These are phyloP conservation scores for Lactarius vividus DNA, from an alignment of 768 basidiomycete species.

Conservation along the genomic window DNA sequence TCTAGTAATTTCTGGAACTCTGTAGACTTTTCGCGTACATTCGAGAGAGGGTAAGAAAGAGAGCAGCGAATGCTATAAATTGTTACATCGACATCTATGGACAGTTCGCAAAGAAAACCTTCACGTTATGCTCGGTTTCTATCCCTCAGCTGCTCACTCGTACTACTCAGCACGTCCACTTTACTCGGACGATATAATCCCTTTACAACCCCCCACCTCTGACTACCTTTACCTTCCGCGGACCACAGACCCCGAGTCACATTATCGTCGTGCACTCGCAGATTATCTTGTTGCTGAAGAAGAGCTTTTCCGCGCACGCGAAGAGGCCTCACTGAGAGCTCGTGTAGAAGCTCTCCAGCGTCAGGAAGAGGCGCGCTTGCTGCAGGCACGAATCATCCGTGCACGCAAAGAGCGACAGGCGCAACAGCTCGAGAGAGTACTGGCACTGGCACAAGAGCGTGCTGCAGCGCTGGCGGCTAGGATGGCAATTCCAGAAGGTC, in stretches of 20 bases:
- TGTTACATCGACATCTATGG: background rate
- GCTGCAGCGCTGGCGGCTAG: background rate
- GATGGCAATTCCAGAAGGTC: background rate
- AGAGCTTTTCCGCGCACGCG: slow-evolving; percentile 10
- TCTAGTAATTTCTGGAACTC: background rate
- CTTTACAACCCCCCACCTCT: background rate
- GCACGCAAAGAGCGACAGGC: background rate
- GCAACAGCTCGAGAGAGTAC: background rate
- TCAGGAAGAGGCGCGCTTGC: slow-evolving; percentile 4
- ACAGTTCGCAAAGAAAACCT: background rate
- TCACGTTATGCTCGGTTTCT: slow-evolving; percentile 8
- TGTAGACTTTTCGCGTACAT: background rate
- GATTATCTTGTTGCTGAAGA: slow-evolving; percentile 18
- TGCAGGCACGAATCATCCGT: background rate
- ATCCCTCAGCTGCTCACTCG: slow-evolving; percentile 1
- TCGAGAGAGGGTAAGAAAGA: background rate
- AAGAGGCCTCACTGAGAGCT: slow-evolving; percentile 5
- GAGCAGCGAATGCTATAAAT: slow-evolving; percentile 6
- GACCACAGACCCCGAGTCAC: background rate
- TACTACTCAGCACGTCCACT: background rate
- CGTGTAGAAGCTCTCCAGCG: slow-evolving; percentile 3
- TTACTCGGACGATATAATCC: background rate
- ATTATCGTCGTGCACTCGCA: slow-evolving; percentile 22
- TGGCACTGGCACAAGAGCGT: background rate
- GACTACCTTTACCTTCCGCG: background rate